Evolutionary conservation across 805 yeast genomes (phyloP).

Genomic region (Metschnikowia gruessii): DNA sequence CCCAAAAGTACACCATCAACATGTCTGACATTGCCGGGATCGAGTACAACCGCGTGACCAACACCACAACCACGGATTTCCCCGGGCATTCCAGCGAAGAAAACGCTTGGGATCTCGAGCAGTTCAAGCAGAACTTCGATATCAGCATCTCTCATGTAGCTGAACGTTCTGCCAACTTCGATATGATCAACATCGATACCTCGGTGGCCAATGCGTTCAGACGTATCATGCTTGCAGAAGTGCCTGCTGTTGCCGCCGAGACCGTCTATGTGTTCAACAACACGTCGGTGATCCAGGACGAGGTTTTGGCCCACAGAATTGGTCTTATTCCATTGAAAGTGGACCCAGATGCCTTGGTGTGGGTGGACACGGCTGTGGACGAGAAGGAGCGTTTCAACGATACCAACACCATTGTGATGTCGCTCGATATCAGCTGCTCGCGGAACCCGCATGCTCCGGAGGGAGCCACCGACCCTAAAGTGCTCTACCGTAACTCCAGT

Average conservation of each 20-base stretch:
- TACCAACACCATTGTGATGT: constrained; percentile 82
- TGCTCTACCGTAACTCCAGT: constrained; percentile 76
- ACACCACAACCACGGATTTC: constrained; percentile 85
- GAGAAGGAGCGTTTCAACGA: constrained; percentile 72
- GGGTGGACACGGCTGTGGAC: constrained; percentile 70
- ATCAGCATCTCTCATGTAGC: constrained; percentile 63
- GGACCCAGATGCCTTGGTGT: constrained; percentile 82
- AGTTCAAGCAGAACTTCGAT: constrained; percentile 65
- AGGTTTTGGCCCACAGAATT: constrained; percentile 91
- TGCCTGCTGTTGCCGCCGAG: constrained; percentile 95
- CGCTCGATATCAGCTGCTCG: constrained; percentile 79
- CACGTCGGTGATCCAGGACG: constrained; percentile 96
- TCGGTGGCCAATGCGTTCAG: constrained; percentile 95
- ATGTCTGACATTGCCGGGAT: constrained; percentile 67
- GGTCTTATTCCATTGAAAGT: constrained; percentile 89
- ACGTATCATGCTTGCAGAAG: constrained; percentile 95
- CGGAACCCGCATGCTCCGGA: constrained; percentile 80
- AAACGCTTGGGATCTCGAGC: constrained; percentile 78
- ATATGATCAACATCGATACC: constrained; percentile 81
- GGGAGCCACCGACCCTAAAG: constrained; percentile 75
- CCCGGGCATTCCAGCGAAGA: constrained; percentile 79
- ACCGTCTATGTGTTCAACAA: constrained; percentile 87
- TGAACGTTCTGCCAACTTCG: constrained; percentile 79
- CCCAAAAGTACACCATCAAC: not conserved
- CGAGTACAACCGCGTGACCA: constrained; percentile 87